phyloP scores from a whole-genome alignment of 2,329 filamentous ascomycete species.

The Thielaviopsis populi region DNA sequence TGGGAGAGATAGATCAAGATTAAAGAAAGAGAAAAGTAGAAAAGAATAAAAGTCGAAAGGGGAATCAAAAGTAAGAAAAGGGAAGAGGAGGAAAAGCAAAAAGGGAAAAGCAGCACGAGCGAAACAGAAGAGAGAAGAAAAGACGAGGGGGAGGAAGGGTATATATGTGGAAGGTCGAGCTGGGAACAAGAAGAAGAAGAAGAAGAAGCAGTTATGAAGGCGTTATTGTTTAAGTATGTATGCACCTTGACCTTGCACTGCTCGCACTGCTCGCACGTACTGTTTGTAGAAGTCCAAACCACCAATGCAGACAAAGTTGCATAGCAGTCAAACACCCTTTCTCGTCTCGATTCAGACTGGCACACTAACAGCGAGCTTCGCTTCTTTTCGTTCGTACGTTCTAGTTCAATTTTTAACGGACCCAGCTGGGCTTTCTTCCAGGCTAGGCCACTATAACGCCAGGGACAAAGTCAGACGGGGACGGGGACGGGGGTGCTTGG shows the following conservation, averaged over 20 bases:
- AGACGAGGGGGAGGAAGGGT: conserved; percentile 9
- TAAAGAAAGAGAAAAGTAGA: conserved; percentile 11
- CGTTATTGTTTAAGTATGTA: conserved; percentile 12
- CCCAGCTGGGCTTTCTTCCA: background rate
- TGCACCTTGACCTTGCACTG: conserved; percentile 1
- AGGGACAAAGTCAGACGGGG: background rate
- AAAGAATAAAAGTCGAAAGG: background rate
- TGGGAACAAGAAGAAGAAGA: background rate
- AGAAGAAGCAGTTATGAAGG: conserved; percentile 10
- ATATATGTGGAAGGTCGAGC: conserved; percentile 7
- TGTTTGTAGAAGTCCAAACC: background rate
- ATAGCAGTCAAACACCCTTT: background rate
- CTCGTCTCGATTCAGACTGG: background rate
- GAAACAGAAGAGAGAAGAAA: conserved; percentile 12
- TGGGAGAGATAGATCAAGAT: background rate
- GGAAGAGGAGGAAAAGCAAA: conserved; percentile 1
- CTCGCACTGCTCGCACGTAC: background rate
- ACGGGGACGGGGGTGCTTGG: background rate
- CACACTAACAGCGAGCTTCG: background rate
- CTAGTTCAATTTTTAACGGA: background rate
- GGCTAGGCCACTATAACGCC: background rate
- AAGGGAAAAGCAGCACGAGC: background rate
- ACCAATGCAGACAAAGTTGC: background rate
- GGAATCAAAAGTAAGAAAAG: background rate
- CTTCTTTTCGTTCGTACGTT: background rate